A percentile compares a stretch with the other conserved stretches of the same genome.
Evolutionary conservation across 495 filamentous ascomycete genomes (phyloP).

Genomic region (Halenospora varia): DNA sequence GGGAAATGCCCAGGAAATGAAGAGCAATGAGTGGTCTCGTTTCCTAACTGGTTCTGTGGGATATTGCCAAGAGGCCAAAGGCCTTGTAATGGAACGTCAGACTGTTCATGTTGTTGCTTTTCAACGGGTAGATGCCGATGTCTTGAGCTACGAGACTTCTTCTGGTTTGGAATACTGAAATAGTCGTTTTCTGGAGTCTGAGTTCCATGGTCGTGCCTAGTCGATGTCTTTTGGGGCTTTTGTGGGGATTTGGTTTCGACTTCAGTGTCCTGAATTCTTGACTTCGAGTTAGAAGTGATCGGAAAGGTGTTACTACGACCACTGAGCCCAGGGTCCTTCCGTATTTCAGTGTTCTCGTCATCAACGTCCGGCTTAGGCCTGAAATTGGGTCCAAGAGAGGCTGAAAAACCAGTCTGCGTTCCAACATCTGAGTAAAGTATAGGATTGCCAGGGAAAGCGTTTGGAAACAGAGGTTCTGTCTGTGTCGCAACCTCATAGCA

Average conservation of each 20-base stretch:
- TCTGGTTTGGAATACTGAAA: not conserved
- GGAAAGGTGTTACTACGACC: no score
- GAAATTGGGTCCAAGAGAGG: not conserved
- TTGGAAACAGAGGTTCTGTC: not conserved
- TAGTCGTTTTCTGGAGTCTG: not conserved
- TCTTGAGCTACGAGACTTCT: no score
- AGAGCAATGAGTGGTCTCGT: no score
- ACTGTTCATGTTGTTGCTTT: no score
- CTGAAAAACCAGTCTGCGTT: not conserved
- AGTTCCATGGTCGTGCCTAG: not conserved
- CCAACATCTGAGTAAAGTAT: not conserved
- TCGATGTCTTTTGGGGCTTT: not conserved
- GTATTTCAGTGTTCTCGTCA: no score
- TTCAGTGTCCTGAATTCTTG: not conserved
- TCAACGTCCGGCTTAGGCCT: not conserved
- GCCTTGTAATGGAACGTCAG: no score
- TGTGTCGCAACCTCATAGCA: not conserved
- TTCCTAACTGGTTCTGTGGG: no score
- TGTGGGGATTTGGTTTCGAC: not conserved
- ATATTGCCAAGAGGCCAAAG: no score
- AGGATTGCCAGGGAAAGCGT: not conserved
- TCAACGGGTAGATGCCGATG: no score
- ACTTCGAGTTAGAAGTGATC: no score
- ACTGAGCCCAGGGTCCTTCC: no score
- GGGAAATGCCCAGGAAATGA: no score